phyloP scores from a whole-genome alignment of 352 stramenopile genomes.

The Plasmopara muralis region DNA sequence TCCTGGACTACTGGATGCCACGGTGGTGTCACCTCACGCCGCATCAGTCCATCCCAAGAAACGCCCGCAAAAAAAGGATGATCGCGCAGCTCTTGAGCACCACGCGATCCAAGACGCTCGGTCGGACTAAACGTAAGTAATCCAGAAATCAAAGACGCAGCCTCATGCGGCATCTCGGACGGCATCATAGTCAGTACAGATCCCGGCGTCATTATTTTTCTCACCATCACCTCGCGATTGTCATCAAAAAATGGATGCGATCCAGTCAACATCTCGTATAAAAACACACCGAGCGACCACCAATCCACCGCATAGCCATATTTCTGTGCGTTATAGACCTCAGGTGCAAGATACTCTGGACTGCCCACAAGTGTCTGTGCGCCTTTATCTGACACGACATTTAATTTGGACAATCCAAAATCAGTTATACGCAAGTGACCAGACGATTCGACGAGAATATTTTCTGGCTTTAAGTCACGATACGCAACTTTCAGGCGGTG shows the following conservation, averaged over 20 bases:
- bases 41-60: constrained; percentile 75
- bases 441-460: constrained; percentile 80
- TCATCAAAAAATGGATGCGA: constrained; percentile 85
- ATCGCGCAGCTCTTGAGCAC: constrained; percentile 57
- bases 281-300: constrained; percentile 88
- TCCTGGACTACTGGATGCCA: constrained; percentile 60
- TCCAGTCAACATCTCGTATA: constrained; percentile 89
- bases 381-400: constrained; percentile 63
- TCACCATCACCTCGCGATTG: constrained; percentile 77
- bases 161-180: constrained; percentile 53
- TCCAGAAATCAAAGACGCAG: constrained; percentile 61
- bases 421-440: constrained; percentile 97
- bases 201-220: constrained; percentile 82
- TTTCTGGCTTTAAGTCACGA: constrained; percentile 97
- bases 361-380: constrained; percentile 73
- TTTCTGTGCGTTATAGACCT: constrained; percentile 68
- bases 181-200: constrained; percentile 59
- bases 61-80: constrained; percentile 85
- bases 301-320: constrained; percentile 87
- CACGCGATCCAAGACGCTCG: constrained; percentile 53
- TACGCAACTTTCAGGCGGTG: constrained; percentile 95
- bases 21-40: constrained; percentile 43
- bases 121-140: constrained; percentile 73
- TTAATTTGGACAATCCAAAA: constrained; percentile 87
- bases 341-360: constrained; percentile 87